phyloP scores from a whole-genome alignment of 306 rosid species.

The Luffa acutangula region DNA sequence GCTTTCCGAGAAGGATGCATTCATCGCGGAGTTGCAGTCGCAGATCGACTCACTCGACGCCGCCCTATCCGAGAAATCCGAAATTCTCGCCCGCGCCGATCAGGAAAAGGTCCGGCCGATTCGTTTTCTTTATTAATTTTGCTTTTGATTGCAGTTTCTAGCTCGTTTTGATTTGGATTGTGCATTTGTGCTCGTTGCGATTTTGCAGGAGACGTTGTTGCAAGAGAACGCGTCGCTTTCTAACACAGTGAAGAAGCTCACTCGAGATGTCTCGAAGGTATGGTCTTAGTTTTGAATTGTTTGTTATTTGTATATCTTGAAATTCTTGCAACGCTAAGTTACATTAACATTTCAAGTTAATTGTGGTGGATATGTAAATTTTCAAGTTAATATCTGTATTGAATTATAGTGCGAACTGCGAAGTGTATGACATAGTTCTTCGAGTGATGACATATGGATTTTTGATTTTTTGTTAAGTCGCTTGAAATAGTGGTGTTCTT shows the following conservation, averaged over 20 bases:
- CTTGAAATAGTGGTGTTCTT: neutral
- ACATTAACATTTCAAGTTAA: neutral
- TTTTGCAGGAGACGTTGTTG: slow-evolving; percentile 46
- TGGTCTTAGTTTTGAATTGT: neutral
- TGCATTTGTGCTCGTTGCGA: neutral
- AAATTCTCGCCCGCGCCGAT: slow-evolving; percentile 39
- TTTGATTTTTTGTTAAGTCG: neutral
- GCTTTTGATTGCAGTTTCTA: neutral
- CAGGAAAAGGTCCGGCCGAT: slow-evolving; percentile 39
- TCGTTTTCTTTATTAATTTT: neutral
- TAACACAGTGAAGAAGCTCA: slow-evolving; percentile 60
- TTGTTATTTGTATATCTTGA: neutral
- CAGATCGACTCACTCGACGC: slow-evolving; percentile 49
- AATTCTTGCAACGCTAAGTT: neutral
- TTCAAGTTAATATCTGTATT: neutral
- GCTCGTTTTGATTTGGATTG: neutral
- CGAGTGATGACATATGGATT: neutral
- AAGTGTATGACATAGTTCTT: neutral
- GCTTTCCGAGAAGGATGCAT: slow-evolving; percentile 43
- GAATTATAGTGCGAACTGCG: neutral
- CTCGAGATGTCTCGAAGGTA: slow-evolving; percentile 89
- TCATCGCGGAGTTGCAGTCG: slow-evolving; percentile 49
- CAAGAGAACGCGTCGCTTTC: slow-evolving; percentile 58
- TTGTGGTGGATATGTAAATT: neutral
- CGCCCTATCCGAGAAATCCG: slow-evolving; percentile 42